These are phyloP conservation scores for Microcyclospora tardicrescens DNA, from an alignment of 2,329 filamentous ascomycete species.

Conservation along the genomic window DNA sequence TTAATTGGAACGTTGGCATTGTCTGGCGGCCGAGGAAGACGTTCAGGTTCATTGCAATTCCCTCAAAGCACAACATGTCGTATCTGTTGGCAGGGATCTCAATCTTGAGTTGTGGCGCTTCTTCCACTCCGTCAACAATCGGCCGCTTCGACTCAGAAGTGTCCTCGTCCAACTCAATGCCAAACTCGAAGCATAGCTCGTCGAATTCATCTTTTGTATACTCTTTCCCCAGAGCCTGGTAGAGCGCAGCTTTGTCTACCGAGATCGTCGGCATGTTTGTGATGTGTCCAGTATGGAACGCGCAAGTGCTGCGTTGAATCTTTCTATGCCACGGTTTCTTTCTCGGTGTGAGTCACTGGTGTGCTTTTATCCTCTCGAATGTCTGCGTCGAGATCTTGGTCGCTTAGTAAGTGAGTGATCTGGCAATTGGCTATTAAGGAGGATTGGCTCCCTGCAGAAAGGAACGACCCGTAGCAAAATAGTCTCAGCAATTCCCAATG, in stretches of 20 bases:
- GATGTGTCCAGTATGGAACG: conserved; percentile 9
- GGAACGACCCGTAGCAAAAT: too few relatives aligned
- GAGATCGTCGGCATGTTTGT: conserved; percentile 83
- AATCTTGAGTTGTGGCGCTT: conserved; percentile 89
- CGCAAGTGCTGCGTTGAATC: neutral
- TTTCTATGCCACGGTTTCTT: neutral
- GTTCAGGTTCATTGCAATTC: conserved; percentile 88
- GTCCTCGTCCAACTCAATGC: conserved; percentile 96
- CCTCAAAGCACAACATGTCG: conserved; percentile 95
- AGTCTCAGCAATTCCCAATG: too few relatives aligned
- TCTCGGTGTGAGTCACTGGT: neutral
- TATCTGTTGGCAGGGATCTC: conserved; percentile 88
- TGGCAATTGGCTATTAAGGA: too few relatives aligned
- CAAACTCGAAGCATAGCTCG: conserved; percentile 95
- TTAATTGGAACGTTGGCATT: conserved; percentile 67
- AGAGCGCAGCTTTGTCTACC: conserved; percentile 93
- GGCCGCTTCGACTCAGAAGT: conserved; percentile 65
- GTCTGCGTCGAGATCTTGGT: too few relatives aligned
- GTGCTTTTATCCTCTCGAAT: too few relatives aligned
- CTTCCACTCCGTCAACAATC: conserved; percentile 63
- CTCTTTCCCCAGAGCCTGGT: conserved; percentile 80
- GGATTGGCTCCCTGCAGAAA: too few relatives aligned
- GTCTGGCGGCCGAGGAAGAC: conserved; percentile 71
- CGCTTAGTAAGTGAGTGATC: too few relatives aligned
- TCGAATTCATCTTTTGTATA: conserved; percentile 93